Conservation (phyloP, 1,139 yeast species). For the Ogataea hybrid region DNA sequence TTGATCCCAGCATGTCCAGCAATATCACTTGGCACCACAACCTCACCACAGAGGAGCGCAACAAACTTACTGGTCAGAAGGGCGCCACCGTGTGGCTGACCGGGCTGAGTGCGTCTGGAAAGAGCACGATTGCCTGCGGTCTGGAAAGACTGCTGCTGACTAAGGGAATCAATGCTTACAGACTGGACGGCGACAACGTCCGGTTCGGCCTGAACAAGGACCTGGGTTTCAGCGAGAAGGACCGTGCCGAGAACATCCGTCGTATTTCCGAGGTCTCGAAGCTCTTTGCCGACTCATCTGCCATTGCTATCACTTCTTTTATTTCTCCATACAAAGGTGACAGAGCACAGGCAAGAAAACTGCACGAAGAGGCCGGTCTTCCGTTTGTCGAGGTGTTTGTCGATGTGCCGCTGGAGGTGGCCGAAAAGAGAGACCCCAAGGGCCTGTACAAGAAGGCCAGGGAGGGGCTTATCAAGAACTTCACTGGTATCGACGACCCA, state of each 20-base stretch:
- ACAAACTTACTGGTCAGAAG: slow-evolving; percentile 66
- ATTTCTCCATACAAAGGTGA: slow-evolving; percentile 88
- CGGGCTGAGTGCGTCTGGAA: slow-evolving; percentile 93
- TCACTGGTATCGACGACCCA: slow-evolving; percentile 95
- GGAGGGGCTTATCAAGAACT: slow-evolving; percentile 90
- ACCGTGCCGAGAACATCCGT: slow-evolving; percentile 91
- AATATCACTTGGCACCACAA: slow-evolving; percentile 96
- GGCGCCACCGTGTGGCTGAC: slow-evolving; percentile 96
- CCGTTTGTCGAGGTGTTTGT: slow-evolving; percentile 90
- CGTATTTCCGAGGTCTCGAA: slow-evolving; percentile 93
- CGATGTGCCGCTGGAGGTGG: slow-evolving; percentile 90
- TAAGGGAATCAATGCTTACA: slow-evolving; percentile 68
- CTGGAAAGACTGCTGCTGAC: slow-evolving; percentile 78
- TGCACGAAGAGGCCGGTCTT: slow-evolving; percentile 71
- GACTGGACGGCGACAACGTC: slow-evolving; percentile 93
- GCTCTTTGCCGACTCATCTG: slow-evolving; percentile 86
- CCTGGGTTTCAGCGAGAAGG: slow-evolving; percentile 86
- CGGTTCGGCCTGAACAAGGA: slow-evolving; percentile 94
- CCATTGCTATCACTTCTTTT: slow-evolving; percentile 83
- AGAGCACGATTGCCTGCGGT: slow-evolving; percentile 93
- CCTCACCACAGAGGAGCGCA: slow-evolving; percentile 78
- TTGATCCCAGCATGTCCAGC: slow-evolving; percentile 4
- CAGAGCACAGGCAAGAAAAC: slow-evolving; percentile 78
- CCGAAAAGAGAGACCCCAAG: slow-evolving; percentile 96
- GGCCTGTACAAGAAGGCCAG: slow-evolving; percentile 96